Percentiles rank a stretch among this genome's conserved stretches.
Evolutionary conservation across 176 grass and related monocot genomes (phyloP).

Genomic region (Oryza glaberrima): DNA sequence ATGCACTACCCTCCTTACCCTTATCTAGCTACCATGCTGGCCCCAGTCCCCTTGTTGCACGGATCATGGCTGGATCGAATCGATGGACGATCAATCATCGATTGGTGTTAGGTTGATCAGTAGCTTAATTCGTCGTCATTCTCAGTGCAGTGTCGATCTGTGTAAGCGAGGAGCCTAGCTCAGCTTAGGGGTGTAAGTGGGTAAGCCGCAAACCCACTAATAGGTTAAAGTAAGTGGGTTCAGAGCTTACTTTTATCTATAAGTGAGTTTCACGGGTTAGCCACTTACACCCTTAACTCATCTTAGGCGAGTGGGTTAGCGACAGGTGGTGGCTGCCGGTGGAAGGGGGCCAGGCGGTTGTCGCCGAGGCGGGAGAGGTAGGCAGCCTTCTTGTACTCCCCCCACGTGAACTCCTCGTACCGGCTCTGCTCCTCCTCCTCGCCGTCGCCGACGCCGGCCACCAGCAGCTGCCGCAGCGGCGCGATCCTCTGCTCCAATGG

Average conservation of each 20-base stretch:
- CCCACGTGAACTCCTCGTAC: conserved; percentile 92
- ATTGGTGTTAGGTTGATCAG: neutral
- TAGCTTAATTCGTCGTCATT: neutral
- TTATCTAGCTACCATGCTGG: neutral
- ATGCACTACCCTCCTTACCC: neutral
- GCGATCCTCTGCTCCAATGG: conserved; percentile 62
- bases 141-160: too few species aligned
- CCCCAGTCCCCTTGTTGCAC: neutral
- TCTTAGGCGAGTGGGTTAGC: neutral
- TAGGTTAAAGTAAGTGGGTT: too few species aligned
- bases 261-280: too few species aligned
- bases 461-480: conserved; percentile 66
- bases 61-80: neutral
- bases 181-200: neutral
- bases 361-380: conserved; percentile 75
- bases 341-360: conserved; percentile 75
- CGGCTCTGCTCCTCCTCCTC: conserved; percentile 65
- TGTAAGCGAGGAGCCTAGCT: too few species aligned
- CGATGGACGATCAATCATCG: neutral
- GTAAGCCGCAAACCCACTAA: too few species aligned
- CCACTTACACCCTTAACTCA: neutral
- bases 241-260: too few species aligned
- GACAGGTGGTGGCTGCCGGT: conserved; percentile 7
- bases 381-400: conserved; percentile 82
- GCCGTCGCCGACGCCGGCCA: conserved; percentile 38